Conservation (phyloP, 139 green algal genomes). For the Chlorella sp. region DNA sequence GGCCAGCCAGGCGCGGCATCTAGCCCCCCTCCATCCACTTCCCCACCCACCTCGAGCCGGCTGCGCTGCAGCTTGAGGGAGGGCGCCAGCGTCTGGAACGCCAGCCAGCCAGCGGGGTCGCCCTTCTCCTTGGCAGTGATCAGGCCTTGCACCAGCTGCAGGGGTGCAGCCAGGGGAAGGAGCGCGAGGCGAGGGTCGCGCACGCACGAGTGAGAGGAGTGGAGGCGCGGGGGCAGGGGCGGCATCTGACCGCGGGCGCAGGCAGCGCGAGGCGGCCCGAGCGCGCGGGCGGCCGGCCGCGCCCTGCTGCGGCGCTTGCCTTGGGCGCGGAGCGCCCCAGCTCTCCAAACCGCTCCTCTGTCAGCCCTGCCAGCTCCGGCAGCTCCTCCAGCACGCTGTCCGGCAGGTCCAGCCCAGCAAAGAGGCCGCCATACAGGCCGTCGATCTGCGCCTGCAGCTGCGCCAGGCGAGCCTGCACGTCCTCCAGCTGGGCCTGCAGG, state of each 20-base stretch:
- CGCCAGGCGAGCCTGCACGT: slow-evolving; percentile 29
- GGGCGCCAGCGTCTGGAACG: slow-evolving; percentile 57
- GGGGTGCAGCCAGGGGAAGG: neutral
- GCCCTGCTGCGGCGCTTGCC: neutral
- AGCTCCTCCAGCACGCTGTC: neutral
- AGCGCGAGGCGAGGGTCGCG: neutral
- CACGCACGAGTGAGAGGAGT: neutral
- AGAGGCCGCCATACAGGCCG: slow-evolving; percentile 51
- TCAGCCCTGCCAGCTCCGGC: slow-evolving; percentile 14
- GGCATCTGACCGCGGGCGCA: neutral
- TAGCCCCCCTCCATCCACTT: no score
- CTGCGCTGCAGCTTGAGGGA: slow-evolving; percentile 66
- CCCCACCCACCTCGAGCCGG: slow-evolving; percentile 39
- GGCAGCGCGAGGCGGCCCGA: neutral
- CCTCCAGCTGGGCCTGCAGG: slow-evolving; percentile 13
- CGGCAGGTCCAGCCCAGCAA: slow-evolving; percentile 22
- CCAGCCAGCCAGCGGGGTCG: slow-evolving; percentile 53
- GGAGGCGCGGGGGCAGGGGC: neutral
- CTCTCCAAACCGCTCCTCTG: slow-evolving; percentile 46
- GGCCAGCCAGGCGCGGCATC: no score
- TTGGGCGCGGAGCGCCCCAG: slow-evolving; percentile 33
- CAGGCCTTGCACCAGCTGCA: slow-evolving; percentile 39
- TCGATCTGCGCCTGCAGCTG: slow-evolving; percentile 49
- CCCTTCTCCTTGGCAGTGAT: slow-evolving; percentile 47
- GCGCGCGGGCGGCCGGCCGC: no score